phyloP scores from a whole-genome alignment of 2,329 filamentous ascomycete species.

The Lachnellula hyalina region DNA sequence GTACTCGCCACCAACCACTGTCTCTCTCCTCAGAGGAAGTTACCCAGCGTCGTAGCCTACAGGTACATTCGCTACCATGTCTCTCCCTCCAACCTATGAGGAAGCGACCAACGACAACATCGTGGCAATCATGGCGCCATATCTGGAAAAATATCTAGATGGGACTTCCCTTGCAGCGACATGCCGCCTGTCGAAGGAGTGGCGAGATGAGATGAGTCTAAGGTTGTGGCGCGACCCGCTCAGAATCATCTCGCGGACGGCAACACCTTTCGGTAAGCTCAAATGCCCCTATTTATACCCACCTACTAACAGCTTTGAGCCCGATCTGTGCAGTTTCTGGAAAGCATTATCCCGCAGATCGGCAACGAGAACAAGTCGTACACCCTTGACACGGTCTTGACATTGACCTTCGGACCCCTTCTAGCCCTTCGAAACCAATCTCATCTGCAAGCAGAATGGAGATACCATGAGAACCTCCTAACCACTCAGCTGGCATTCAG shows the following conservation, averaged over 20 bases:
- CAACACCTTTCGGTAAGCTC: conserved; percentile 13
- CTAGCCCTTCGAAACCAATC: conserved; percentile 32
- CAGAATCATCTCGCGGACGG: conserved; percentile 4
- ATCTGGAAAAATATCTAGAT: background rate
- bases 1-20: too few relatives aligned
- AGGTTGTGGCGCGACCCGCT: conserved; percentile 12
- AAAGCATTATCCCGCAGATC: background rate
- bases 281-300: background rate
- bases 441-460: conserved; percentile 31
- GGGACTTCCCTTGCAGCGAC: background rate
- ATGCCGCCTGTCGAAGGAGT: background rate
- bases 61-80: too few relatives aligned
- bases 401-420: background rate
- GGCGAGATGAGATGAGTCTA: background rate
- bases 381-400: background rate
- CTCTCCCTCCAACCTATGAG: too few relatives aligned
- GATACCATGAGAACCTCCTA: background rate
- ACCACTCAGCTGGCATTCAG: background rate
- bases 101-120: too few relatives aligned
- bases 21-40: too few relatives aligned
- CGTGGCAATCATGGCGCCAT: too few relatives aligned
- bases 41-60: too few relatives aligned
- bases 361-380: background rate
- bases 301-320: background rate
- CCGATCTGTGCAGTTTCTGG: background rate